Evolutionary conservation across 116 monocot species (phyloP).

Genomic region (Zostera marina): DNA sequence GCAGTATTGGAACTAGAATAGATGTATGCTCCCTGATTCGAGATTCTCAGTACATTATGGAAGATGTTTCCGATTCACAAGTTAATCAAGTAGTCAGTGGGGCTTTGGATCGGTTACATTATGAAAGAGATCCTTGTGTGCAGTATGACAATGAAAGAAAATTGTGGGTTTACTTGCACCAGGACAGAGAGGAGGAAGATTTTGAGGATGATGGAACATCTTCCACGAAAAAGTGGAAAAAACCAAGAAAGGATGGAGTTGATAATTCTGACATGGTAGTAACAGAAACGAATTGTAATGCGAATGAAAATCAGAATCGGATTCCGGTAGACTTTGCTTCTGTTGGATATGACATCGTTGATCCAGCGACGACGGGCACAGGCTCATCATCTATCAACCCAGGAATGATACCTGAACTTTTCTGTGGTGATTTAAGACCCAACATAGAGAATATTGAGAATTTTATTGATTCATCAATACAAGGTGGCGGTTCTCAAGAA

Average conservation of each 20-base stretch:
- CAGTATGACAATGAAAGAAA: constrained; percentile 83
- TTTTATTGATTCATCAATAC: constrained; percentile 19
- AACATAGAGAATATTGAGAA: constrained; percentile 21
- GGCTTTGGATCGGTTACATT: constrained; percentile 87
- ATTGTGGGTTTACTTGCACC: constrained; percentile 89
- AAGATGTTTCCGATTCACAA: constrained; percentile 65
- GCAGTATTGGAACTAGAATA: constrained; percentile 86
- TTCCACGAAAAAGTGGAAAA: constrained; percentile 97
- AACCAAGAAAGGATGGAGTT: constrained; percentile 55
- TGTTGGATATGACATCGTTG: constrained; percentile 36
- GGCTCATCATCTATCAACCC: constrained; percentile 16
- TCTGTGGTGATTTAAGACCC: constrained; percentile 32
- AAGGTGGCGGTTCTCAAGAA: constrained; percentile 6
- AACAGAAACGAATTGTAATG: constrained; percentile 19
- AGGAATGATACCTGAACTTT: constrained; percentile 16
- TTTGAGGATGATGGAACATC: constrained; percentile 98
- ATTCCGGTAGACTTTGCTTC: constrained; percentile 18
- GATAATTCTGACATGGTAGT: constrained; percentile 29
- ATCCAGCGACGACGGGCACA: constrained; percentile 16
- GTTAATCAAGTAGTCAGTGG: constrained; percentile 89
- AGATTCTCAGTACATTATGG: constrained; percentile 84
- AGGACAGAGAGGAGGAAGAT: constrained; percentile 90
- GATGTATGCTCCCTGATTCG: constrained; percentile 86
- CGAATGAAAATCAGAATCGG: constrained; percentile 17
- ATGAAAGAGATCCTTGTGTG: constrained; percentile 96